phyloP scores from a whole-genome alignment of 805 yeast genomes.

The Torulaspora quercuum region DNA sequence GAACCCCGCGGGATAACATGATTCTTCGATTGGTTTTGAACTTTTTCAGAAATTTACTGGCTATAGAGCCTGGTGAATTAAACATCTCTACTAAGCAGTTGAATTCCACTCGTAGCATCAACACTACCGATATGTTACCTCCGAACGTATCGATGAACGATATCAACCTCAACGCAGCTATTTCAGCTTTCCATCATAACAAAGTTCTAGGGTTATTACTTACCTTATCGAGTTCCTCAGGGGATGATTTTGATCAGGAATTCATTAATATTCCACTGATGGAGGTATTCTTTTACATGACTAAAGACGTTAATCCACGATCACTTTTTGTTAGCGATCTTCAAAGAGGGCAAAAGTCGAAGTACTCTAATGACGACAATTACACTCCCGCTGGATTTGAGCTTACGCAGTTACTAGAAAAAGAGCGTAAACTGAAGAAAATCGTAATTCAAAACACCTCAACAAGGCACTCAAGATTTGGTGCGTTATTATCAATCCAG shows the following conservation, averaged over 20 bases:
- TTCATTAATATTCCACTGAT: conserved; percentile 59
- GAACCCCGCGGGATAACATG: conserved; percentile 69
- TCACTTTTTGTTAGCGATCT: conserved; percentile 14
- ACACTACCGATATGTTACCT: conserved; percentile 44
- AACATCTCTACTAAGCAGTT: conserved; percentile 45
- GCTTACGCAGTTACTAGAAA: conserved; percentile 50
- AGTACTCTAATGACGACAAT: neutral
- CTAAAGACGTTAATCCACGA: conserved; percentile 50
- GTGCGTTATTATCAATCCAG: conserved; percentile 73
- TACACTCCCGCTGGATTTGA: conserved; percentile 39
- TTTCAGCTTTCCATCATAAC: conserved; percentile 59
- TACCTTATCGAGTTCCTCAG: conserved; percentile 66
- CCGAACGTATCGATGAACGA: conserved; percentile 59
- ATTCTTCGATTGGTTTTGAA: conserved; percentile 67
- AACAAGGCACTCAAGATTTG: conserved; percentile 86
- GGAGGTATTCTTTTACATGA: conserved; percentile 64
- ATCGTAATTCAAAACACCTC: conserved; percentile 50
- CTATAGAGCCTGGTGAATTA: conserved; percentile 66
- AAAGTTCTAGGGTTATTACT: conserved; percentile 69
- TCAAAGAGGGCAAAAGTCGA: neutral
- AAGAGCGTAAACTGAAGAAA: conserved; percentile 55
- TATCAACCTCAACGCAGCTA: conserved; percentile 56
- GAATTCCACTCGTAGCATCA: conserved; percentile 33
- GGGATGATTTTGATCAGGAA: conserved; percentile 57
- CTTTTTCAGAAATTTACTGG: conserved; percentile 72